phyloP scores from a whole-genome alignment of 768 basidiomycete species.

The Tylopilus sp. region DNA sequence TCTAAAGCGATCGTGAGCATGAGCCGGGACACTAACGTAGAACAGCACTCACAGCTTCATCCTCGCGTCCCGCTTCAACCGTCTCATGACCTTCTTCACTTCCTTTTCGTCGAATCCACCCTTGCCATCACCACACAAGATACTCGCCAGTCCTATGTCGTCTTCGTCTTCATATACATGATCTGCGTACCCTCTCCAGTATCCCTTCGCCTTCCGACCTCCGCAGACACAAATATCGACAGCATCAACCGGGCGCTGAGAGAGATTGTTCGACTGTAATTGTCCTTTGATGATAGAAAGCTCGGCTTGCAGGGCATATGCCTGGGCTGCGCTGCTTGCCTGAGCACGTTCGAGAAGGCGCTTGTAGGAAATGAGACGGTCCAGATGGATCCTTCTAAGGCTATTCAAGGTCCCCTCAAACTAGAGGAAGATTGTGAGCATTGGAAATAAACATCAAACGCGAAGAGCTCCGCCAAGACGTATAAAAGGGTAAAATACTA shows the following conservation, averaged over 20 bases:
- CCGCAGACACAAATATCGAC: constrained; percentile 51
- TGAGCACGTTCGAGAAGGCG: constrained; percentile 80
- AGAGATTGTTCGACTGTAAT: constrained; percentile 19
- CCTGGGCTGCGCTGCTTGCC: constrained; percentile 71
- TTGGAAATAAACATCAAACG: no score
- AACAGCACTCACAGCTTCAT: constrained; percentile 61
- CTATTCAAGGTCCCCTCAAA: constrained; percentile 42
- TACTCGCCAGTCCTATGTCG: constrained; percentile 41
- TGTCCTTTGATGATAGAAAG: constrained; percentile 59
- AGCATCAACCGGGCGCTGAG: constrained; percentile 11
- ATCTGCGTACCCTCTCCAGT: constrained; percentile 67
- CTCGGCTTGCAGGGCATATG: constrained; percentile 85
- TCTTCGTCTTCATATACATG: constrained; percentile 44
- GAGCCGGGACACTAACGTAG: not conserved
- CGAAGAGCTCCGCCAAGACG: not conserved
- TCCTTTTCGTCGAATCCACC: constrained; percentile 70
- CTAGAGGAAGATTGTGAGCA: constrained; percentile 26
- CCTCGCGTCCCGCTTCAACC: constrained; percentile 60
- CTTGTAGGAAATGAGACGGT: constrained; percentile 70
- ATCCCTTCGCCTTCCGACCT: constrained; percentile 57
- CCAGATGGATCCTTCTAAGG: constrained; percentile 40
- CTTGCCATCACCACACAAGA: constrained; percentile 43
- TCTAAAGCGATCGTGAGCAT: constrained; percentile 15
- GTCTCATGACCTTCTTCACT: constrained; percentile 60
- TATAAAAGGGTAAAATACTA: not conserved